Conservation (phyloP, 2,329 filamentous ascomycete genomes). For the Fusarium torreyae region DNA sequence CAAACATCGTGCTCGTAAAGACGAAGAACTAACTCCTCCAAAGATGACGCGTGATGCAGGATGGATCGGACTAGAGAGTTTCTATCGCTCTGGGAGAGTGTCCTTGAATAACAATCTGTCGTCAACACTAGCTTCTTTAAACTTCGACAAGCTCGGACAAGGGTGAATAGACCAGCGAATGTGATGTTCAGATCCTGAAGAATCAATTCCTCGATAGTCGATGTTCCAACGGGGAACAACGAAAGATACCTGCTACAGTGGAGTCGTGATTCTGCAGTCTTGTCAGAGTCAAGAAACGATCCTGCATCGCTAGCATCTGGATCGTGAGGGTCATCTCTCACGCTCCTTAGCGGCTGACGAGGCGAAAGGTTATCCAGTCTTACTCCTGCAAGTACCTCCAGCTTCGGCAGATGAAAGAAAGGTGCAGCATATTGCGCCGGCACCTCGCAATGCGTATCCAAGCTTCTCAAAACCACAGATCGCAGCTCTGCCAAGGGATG, state of each 20-base stretch:
- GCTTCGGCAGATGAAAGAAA: background rate
- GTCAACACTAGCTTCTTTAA: background rate
- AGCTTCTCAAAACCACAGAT: background rate
- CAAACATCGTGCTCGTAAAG: background rate
- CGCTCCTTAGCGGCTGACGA: too few relatives aligned
- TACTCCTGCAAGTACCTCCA: background rate
- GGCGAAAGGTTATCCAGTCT: too few relatives aligned
- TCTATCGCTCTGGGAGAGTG: too few relatives aligned
- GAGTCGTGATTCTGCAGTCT: too few relatives aligned
- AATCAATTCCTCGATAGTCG: background rate
- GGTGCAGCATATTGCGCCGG: background rate
- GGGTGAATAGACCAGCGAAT: background rate
- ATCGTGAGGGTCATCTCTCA: too few relatives aligned
- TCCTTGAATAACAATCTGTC: too few relatives aligned
- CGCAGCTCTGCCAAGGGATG: background rate
- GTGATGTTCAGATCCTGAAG: background rate
- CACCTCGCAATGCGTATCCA: accelerated
- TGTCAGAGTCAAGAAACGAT: background rate
- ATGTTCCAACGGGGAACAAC: background rate
- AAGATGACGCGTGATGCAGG: background rate
- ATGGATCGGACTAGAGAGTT: background rate
- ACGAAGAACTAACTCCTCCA: background rate
- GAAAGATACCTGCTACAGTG: background rate
- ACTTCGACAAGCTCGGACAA: background rate
- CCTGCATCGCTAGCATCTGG: accelerated